These are phyloP conservation scores for Ananas comosus DNA, from an alignment of 176 grass and related monocot species.

Conservation along the genomic window DNA sequence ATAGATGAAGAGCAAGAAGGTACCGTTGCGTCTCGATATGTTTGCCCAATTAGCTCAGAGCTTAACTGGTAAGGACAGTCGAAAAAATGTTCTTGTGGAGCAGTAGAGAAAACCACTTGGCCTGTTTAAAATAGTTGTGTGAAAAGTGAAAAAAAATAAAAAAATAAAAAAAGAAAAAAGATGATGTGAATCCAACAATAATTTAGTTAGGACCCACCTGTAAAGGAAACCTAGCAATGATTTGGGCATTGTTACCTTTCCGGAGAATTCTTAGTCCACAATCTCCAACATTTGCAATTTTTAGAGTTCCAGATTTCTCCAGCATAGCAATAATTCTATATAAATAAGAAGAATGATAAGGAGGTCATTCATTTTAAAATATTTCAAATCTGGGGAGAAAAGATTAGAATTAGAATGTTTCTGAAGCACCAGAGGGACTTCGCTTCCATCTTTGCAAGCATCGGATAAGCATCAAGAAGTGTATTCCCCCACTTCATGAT, in stretches of 20 bases:
- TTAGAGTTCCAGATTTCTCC: conserved; percentile 68
- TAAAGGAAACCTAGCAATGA: not conserved
- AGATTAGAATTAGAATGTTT: not conserved
- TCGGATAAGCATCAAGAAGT: no score
- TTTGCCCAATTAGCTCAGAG: conserved; percentile 66
- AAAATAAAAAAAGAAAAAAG: not conserved
- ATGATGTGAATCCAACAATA: conserved; percentile 6
- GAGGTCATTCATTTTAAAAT: not conserved
- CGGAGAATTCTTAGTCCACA: conserved; percentile 73
- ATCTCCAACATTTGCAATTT: conserved; percentile 87
- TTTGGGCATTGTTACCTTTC: conserved; percentile 41
- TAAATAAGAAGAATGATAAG: conserved; percentile 15
- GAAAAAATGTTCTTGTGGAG: conserved; percentile 92
- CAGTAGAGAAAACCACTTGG: conserved; percentile 70
- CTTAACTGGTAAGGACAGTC: conserved; percentile 95
- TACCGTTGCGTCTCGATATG: conserved; percentile 79
- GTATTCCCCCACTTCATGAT: no score
- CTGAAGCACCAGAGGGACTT: not conserved
- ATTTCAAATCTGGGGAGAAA: not conserved
- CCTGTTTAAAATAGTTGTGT: conserved; percentile 23
- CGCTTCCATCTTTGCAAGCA: no score
- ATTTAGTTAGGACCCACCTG: not conserved
- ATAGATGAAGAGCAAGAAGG: not conserved
- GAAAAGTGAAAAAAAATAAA: conserved; percentile 8
- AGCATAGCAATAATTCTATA: conserved; percentile 68